Base-by-base conservation (phyloP, 1,139 yeast genomes). In the Groenewaldozyma auringiensis region DNA sequence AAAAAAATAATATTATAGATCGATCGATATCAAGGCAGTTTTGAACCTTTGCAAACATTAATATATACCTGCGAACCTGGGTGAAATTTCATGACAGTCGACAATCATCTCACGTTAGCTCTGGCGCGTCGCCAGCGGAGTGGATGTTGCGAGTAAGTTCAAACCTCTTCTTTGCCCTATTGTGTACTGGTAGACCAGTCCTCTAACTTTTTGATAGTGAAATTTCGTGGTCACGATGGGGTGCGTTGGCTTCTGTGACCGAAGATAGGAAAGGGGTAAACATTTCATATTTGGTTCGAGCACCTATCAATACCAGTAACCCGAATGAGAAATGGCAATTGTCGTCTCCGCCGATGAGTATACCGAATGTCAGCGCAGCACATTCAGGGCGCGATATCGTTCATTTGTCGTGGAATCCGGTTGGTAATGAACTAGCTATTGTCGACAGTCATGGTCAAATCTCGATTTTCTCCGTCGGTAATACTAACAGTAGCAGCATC, bases 191-290 rank as follows among this genome's bases (percentile, higher is more conserved):
- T 37, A 37, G 40, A 16, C 14, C 14, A 16, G 11, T 33, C 13
- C 18, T n/a, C 36, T 33, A 33, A 33, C 36, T 4, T 33, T 13
- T 32, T 38, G n/a, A 8, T 33, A 63, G 67, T 42, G 63, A 58
- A 40, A 71, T 83, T 29, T 74, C 87, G 17, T 84, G 94, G 94
- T 81, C 88, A 17, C 72, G 76, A 51, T 80, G 79, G 57, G 94
- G 94, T 16, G 78, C 81, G 56, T 72, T 84, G 21, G 92, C 89
- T 1, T 82, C 78, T 54, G 66, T 76, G 3, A 53, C 64, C 17
- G n/a, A 35, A 20, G 25, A 35, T 21, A 69, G 47, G 31, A 64
- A 60, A 43, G 61, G 47, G 43, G 66, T 83, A 37, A 65, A 68
- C 45, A 65, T 83, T 50, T 77, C 88, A 1, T 78, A 79, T 60